Evolutionary conservation across 1,284 basidiomycete genomes (phyloP), one percentile per base, ranked within the genome.

Genomic region (Omphalotus olearius): DNA sequence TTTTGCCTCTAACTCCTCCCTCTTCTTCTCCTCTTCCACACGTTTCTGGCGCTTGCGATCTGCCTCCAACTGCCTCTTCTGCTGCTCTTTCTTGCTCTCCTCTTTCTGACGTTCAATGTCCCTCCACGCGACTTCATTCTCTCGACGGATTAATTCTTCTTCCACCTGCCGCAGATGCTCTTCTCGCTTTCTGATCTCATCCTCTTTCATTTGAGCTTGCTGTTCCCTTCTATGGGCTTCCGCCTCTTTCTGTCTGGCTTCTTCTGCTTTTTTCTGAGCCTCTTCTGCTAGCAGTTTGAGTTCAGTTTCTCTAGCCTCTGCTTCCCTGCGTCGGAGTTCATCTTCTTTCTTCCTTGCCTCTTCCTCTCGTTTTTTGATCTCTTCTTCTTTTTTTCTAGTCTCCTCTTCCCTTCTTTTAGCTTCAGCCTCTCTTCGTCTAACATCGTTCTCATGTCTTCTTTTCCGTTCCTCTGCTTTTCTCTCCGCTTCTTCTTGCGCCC

Each of bases 361-460:
- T 33, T 38, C 44, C 25, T 33, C 25, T 45, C 36, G 26, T 36
- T n/a, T 30, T 30, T 20, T 30, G 9, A 35, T 17, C 28, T 46
- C 33, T 35, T 25, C 47, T 47, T 43, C 51, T 57, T n/a, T 60
- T 59, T 48, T 65, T 63, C 54, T 60, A 61, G 53, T 64, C 63
- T 47, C 59, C 59, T 7, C 57, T 59, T n/a, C 54, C 63, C 20
- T 63, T 45, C 45, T 66, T 66, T 54, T 62, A 64, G 52, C 66
- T 66, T 64, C 44, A 57, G 49, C 54, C 51, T 56, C 16, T 30
- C 57, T 57, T 55, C 64, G 59, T 54, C n/a, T n/a, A n/a, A n/a
- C n/a, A n/a, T n/a, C n/a, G n/a, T n/a, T n/a, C n/a, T 60, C 58
- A 42, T 65, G 59, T 51, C 50, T 56, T 41, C 47, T 57, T 40